Evolutionary conservation across 208 protist genomes (phyloP), one percentile per base, ranked within the genome.

Genomic region (Wallacemonas sp.): DNA sequence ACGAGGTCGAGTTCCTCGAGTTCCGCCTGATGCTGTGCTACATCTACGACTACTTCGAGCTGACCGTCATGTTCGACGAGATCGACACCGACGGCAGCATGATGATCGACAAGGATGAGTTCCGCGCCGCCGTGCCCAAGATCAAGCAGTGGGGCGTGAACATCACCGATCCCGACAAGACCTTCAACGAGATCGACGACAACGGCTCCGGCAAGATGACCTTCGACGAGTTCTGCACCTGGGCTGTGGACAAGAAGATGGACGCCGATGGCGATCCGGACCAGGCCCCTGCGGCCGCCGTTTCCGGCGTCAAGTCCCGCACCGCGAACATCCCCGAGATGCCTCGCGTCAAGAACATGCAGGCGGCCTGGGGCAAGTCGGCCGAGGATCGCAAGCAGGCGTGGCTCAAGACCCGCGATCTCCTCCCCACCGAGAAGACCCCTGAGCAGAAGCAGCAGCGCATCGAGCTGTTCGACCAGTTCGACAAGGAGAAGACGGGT

Each of bases 381-480:
- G 68, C 76, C 16, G 62, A 71, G 0, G 78, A 91, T 39, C 80
- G 78, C 61, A 81, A 75, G 65, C 55, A 47, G 16, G 81, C 78
- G 34, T 88, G 80, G 78, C 70, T 79, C 21, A 55, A 55, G 52
- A 75, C 85, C 29, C 54, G 69, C 33, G 29, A 74, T 24, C 11
- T 43, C 11, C 69, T 87, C n/a, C 76, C 76, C 2, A 69, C 67
- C 47, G 44, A 54, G 39, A 79, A 76, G 69, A 85, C 67, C 3
- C 36, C 68, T 1, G 64, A 75, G 62, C 66, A 80, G 30, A 79
- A 84, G 73, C 32, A 68, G 41, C 65, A 73, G 52, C 73, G 80
- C 12, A 75, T 80, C 44, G 85, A 82, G 33, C 77, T 96, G n/a
- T 93, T 93, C 52, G 74, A 83, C 65, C 54, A 75, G 73, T 89